Conservation (phyloP, 305 asterid species). For the Fraxinus paxiana region DNA sequence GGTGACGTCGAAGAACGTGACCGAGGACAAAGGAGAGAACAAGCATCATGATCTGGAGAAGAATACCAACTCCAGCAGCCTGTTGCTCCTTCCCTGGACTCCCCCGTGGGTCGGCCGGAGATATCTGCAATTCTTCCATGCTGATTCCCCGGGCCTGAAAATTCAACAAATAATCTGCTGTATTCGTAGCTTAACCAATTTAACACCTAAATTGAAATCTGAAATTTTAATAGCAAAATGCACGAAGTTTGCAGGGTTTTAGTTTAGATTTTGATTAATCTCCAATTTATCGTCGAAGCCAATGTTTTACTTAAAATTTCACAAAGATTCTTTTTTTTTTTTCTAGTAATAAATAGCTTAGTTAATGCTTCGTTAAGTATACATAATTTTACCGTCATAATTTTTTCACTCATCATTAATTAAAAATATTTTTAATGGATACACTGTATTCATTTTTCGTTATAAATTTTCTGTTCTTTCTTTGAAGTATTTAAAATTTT, state of each 20-base stretch:
- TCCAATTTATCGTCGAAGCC: neutral
- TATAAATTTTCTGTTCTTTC: neutral
- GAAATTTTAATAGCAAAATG: neutral
- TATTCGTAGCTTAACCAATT: slow-evolving; percentile 7
- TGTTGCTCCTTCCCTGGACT: slow-evolving; percentile 89
- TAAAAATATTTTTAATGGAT: neutral
- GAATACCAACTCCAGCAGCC: slow-evolving; percentile 96
- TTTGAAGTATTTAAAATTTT: no score
- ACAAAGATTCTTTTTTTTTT: neutral
- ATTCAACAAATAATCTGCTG: neutral
- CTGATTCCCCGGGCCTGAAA: slow-evolving; percentile 34
- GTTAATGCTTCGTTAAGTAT: neutral
- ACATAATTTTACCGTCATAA: neutral
- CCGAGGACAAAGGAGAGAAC: slow-evolving; percentile 91
- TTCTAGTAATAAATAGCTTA: neutral
- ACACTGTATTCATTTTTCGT: neutral
- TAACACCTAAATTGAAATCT: neutral
- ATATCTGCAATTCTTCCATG: slow-evolving; percentile 69
- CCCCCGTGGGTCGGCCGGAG: slow-evolving; percentile 76
- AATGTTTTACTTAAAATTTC: neutral
- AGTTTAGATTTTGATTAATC: neutral
- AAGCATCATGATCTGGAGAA: slow-evolving; percentile 99
- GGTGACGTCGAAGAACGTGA: slow-evolving; percentile 91
- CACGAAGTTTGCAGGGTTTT: slow-evolving; percentile 3
- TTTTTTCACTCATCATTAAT: no score